Evolutionary conservation across 2,329 filamentous ascomycete genomes (phyloP), one percentile per base, ranked within the genome.

Genomic region (Alternaria burnsii): DNA sequence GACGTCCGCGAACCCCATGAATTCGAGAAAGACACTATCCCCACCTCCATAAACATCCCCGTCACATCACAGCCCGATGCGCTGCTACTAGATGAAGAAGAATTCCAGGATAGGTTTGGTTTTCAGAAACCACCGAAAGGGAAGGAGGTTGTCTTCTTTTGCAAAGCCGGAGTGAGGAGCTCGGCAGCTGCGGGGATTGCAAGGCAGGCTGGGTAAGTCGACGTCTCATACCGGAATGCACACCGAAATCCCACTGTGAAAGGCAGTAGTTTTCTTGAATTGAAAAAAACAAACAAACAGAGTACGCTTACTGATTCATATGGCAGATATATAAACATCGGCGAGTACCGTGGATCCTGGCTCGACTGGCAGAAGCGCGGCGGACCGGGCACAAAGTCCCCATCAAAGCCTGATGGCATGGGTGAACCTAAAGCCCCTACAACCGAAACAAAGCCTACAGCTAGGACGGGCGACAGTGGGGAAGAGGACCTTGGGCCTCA

Each of bases 131-230:
- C 73, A 12, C 69, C 69, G 14, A 53, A 52, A 18, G 59, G 60
- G 16, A 71, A 73, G 36, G 68, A 72, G 28, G 48, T 75, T 5
- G 64, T 98, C 4, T 95, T 98, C 73, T 98, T 97, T 79, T 99
- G 95, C 81, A 96, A 93, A 82, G 89, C 94, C 0, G 95, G 95
- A 2, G 92, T 98, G 65, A 85, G 95, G 75, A 93, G 92, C 69
- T 83, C 85, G 46, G 87, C 91, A 0, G 94, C 94, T 7, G 93
- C 93, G 7, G 84, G 86, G 66, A 79, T 97, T 77, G 95, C 95
- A 30, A 83, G 84, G 70, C 86, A 91, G 74, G 90, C 89, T 2
- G 94, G 94, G 56, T 98, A 90, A 85, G 80, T 52, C 3, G 3
- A 12, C 16, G 14, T 36, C 4, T 16, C 18, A n/a, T 4, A 11